These are phyloP conservation scores for Coemansia sp. DNA, from an alignment of 192 early-diverging fungal species.

Conservation along the genomic window DNA sequence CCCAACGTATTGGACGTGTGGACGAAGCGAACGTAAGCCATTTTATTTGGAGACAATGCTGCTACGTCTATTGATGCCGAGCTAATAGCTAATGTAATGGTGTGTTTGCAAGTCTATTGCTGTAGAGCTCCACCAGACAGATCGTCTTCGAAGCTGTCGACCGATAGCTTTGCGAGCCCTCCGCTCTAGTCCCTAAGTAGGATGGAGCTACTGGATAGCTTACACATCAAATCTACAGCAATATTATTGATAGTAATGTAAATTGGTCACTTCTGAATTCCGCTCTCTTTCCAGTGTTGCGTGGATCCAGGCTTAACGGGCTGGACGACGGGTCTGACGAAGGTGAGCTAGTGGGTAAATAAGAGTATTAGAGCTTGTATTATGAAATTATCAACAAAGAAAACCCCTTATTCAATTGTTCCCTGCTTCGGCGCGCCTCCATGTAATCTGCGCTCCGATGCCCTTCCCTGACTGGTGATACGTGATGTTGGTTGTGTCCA, in stretches of 20 bases:
- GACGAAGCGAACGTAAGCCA: constrained; percentile 21
- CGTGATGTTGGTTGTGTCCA: too few relatives aligned
- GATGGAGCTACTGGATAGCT: not conserved
- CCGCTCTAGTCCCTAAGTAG: not conserved
- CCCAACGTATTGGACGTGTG: constrained; percentile 53
- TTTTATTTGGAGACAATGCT: not conserved
- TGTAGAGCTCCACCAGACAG: not conserved
- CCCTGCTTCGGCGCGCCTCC: too few relatives aligned
- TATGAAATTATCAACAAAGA: too few relatives aligned
- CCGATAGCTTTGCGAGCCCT: not conserved
- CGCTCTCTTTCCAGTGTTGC: not conserved
- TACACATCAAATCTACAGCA: not conserved
- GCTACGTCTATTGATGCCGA: not conserved
- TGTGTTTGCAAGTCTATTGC: not conserved
- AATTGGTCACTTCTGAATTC: not conserved
- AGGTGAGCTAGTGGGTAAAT: too few relatives aligned
- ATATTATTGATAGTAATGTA: not conserved
- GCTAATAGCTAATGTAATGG: not conserved
- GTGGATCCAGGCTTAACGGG: too few relatives aligned
- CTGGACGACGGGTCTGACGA: too few relatives aligned
- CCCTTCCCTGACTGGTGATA: too few relatives aligned
- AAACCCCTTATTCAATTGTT: too few relatives aligned
- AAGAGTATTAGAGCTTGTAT: too few relatives aligned
- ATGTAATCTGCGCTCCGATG: too few relatives aligned
- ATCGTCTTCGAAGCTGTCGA: not conserved